Evolutionary conservation across 345 rosid genomes (phyloP), one percentile per base, ranked within the genome.

Genomic region (Corchorus capsularis): DNA sequence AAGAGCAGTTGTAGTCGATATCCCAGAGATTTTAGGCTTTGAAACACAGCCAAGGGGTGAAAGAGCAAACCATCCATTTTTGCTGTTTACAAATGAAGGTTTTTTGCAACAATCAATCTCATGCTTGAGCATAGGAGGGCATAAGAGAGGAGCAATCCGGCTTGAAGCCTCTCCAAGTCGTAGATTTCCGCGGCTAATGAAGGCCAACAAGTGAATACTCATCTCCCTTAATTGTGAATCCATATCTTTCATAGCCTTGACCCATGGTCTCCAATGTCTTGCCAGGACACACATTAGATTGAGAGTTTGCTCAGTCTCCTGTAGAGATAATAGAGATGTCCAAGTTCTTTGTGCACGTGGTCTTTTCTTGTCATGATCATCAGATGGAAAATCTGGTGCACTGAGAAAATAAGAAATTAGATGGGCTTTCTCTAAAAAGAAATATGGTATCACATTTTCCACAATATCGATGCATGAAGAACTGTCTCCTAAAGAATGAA

Each of bases 231-330:
- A 75, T 52, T 86, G 90, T n/a, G 94, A 86, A 82, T 91, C 96
- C 82, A 81, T 80, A 52, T 92, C 94, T 86, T 89, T 88, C 89
- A 85, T 89, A 32, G 87, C 84, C 81, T 89, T 93, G 52, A 78
- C 82, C 98, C 98, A 89, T 59, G 90, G 85, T 69, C 82, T 87
- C 93, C 92, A 84, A 11, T 84, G 89, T 71, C 87, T 88, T 73
- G 93, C 91, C 49, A 92, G 80, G 53, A 73, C 82, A 79, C 98
- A 95, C 89, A 92, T 90, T 83, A 95, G 81, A 86, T 86, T 67
- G 64, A 92, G 93, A 61, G 97, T 88, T 68, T 95, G 89, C 89
- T 93, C 97, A 4, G 96, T 91, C 81, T 90, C 98, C 85, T 87
- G 87, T 16, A 95, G 91, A 78, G 84, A 81, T 70, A 82, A 69